A percentile compares a stretch with the other conserved stretches of the same genome.
Evolutionary conservation across 495 filamentous ascomycete genomes (phyloP).

Genomic region (Xylaria flabelliformis): DNA sequence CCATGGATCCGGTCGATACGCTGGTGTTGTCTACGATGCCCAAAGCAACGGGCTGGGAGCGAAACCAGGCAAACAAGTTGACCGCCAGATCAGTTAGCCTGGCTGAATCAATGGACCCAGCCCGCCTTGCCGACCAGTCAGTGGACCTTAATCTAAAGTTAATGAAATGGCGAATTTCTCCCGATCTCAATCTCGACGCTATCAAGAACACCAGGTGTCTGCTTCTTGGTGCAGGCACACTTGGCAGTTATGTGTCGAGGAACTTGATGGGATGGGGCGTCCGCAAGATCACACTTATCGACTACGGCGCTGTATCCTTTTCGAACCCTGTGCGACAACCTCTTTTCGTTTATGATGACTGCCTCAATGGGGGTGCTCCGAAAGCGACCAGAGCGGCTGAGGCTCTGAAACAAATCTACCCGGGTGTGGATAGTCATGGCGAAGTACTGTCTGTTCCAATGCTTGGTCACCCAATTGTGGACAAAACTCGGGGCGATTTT

Average conservation of each 20-base stretch:
- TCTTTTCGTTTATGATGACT: conserved; percentile 88
- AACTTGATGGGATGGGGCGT: conserved; percentile 96
- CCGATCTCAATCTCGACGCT: conserved; percentile 81
- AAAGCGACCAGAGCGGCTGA: conserved; percentile 86
- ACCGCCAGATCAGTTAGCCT: conserved; percentile 78
- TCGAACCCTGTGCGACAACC: conserved; percentile 98
- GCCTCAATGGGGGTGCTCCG: conserved; percentile 79
- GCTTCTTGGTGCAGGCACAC: conserved; percentile 90
- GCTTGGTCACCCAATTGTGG: conserved; percentile 85
- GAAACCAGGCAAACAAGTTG: conserved; percentile 76
- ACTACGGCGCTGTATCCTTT: conserved; percentile 92
- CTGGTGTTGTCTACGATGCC: conserved; percentile 64
- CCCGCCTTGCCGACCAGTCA: conserved; percentile 86
- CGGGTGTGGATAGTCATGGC: conserved; percentile 81
- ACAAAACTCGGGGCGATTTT: conserved; percentile 75
- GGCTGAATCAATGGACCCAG: conserved; percentile 89
- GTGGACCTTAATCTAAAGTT: conserved; percentile 97
- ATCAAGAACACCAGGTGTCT: conserved; percentile 93
- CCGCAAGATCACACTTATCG: conserved; percentile 94
- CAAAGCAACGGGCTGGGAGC: conserved; percentile 94
- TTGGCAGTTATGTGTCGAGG: conserved; percentile 90
- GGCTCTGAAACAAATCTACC: conserved; percentile 84
- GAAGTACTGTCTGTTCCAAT: conserved; percentile 87
- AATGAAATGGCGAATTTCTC: conserved; percentile 98
- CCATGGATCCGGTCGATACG: conserved; percentile 55